Conservation (phyloP, 805 yeast species). For the Metschnikowia santaceciliae region DNA sequence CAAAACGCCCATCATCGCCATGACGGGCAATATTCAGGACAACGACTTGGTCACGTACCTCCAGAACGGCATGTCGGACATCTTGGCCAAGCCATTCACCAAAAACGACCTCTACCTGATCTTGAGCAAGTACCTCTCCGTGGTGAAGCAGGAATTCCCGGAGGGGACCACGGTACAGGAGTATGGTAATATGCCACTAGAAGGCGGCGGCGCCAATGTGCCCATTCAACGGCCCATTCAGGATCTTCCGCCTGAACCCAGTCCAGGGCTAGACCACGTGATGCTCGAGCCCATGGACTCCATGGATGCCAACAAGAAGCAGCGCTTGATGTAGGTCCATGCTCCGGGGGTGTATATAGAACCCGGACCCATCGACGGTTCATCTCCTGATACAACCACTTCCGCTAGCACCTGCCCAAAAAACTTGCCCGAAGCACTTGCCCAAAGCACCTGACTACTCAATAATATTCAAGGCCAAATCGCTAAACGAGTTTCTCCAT, state of each 20-base stretch:
- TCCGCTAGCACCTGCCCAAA: no score
- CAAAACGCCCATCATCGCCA: constrained; percentile 86
- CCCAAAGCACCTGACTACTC: neutral
- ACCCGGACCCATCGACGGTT: neutral
- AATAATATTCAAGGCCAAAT: constrained; percentile 15
- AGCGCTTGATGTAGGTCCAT: constrained; percentile 5
- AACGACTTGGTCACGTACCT: constrained; percentile 75
- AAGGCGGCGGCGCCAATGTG: constrained; percentile 7
- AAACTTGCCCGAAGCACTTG: no score
- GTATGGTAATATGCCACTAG: constrained; percentile 10
- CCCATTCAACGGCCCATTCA: constrained; percentile 7
- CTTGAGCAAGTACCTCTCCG: constrained; percentile 65
- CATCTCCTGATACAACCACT: no score
- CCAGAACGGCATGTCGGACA: constrained; percentile 88
- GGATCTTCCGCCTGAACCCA: constrained; percentile 8
- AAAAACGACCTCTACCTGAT: constrained; percentile 79
- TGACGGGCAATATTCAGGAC: constrained; percentile 87
- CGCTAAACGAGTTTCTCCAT: constrained; percentile 19
- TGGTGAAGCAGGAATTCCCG: constrained; percentile 14
- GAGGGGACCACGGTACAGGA: constrained; percentile 15
- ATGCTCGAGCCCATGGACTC: constrained; percentile 13
- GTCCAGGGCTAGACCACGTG: constrained; percentile 11
- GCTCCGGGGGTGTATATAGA: neutral
- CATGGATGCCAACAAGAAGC: constrained; percentile 14
- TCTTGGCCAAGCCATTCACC: constrained; percentile 90